phyloP scores from a whole-genome alignment of 2,329 filamentous ascomycete genomes.

The Botrytis medusae region DNA sequence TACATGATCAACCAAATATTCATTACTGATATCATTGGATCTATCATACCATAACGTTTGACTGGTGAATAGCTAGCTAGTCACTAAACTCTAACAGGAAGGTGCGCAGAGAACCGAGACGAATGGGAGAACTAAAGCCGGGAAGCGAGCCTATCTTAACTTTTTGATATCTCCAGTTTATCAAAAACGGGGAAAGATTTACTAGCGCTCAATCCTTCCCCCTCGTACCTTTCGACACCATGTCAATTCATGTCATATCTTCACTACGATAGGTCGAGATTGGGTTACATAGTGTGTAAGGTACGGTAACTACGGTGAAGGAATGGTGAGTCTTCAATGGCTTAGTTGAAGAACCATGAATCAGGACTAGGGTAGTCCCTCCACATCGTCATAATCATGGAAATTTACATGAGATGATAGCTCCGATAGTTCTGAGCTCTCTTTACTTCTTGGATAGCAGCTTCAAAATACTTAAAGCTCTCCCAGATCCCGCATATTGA shows the following conservation, averaged over 20 bases:
- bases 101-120: neutral
- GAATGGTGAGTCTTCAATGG: neutral
- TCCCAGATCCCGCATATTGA: neutral
- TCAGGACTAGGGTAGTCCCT: neutral
- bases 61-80: neutral
- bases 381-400: constrained; percentile 1
- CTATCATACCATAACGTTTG: neutral
- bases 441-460: neutral
- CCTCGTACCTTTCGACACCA: constrained; percentile 3
- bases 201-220: neutral
- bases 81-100: constrained; percentile 13
- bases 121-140: neutral
- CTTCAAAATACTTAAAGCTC: constrained; percentile 9
- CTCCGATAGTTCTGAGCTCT: neutral
- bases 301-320: neutral
- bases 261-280: neutral
- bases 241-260: neutral
- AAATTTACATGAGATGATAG: constrained; percentile 11
- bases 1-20: neutral
- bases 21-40: constrained; percentile 7
- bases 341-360: constrained; percentile 1
- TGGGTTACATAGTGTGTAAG: constrained; percentile 1
- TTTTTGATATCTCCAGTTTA: neutral
- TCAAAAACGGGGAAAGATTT: constrained; percentile 9
- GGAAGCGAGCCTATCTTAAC: constrained; percentile 12